phyloP scores from a whole-genome alignment of 768 basidiomycete genomes.

The Naematelia encephala region DNA sequence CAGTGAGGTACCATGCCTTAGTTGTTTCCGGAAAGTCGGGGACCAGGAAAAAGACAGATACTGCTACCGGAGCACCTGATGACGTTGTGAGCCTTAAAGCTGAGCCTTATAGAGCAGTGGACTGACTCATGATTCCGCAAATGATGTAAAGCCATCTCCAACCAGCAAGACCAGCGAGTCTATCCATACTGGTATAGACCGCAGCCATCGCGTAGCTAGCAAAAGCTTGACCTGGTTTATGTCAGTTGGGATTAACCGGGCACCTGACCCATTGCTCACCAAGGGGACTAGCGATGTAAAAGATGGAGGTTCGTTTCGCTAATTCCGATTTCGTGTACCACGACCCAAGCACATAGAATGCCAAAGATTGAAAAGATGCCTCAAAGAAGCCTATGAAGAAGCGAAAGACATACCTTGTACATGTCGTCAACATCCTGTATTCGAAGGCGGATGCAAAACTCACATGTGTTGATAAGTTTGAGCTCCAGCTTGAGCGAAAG shows the following conservation, averaged over 20 bases:
- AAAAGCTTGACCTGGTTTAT: constrained; percentile 11
- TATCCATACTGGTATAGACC: constrained; percentile 18
- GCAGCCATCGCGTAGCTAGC: constrained; percentile 21
- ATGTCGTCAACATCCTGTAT: background rate
- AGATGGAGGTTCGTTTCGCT: constrained; percentile 21
- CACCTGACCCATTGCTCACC: too few relatives aligned
- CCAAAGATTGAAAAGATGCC: constrained; percentile 17
- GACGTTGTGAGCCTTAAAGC: too few relatives aligned
- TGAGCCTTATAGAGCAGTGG: too few relatives aligned
- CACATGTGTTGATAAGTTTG: constrained; percentile 19
- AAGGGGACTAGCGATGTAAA: constrained; percentile 13
- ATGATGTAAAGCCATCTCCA: constrained; percentile 33
- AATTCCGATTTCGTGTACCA: constrained; percentile 26
- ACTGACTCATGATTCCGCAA: constrained; percentile 17
- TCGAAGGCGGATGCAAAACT: constrained; percentile 12
- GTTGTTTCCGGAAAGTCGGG: constrained; percentile 24
- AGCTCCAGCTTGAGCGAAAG: constrained; percentile 29
- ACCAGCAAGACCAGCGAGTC: constrained; percentile 16
- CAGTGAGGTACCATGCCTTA: constrained; percentile 23
- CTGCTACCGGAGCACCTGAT: too few relatives aligned
- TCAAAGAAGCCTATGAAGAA: constrained; percentile 23
- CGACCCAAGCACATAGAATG: constrained; percentile 20
- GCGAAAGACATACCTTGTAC: constrained; percentile 5
- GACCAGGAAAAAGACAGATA: constrained; percentile 23
- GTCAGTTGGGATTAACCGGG: too few relatives aligned